Percentiles rank a stretch among this genome's conserved stretches.
These are phyloP conservation scores for Skeletonema tropicum DNA, from an alignment of 108 stramenopile genomes.

Conservation along the genomic window DNA sequence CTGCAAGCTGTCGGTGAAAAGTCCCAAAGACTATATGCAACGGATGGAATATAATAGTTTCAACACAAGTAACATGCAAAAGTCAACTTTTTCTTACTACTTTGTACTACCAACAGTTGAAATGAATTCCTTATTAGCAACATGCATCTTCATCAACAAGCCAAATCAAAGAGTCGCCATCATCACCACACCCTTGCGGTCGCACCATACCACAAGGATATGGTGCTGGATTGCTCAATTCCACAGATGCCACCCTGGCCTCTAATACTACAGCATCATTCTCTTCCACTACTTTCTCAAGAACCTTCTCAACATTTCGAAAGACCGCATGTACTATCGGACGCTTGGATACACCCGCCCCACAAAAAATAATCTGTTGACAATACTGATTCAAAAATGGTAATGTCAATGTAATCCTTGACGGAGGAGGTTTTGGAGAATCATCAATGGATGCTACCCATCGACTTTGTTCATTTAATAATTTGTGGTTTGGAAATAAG, in stretches of 20 bases:
- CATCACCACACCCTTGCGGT: conserved; percentile 36
- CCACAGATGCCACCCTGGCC: conserved; percentile 17
- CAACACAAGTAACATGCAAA: too few species aligned
- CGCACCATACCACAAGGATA: conserved; percentile 80
- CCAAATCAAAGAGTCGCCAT: conserved; percentile 64
- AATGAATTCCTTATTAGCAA: too few species aligned
- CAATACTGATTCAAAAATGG: conserved; percentile 75
- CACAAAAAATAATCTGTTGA: conserved; percentile 78
- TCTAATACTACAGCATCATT: background rate
- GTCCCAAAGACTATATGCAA: background rate
- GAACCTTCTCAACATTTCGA: conserved; percentile 2
- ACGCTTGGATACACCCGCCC: conserved; percentile 73
- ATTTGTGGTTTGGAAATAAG: conserved; percentile 89
- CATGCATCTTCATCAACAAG: conserved; percentile 78
- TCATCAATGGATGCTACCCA: conserved; percentile 88
- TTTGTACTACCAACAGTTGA: too few species aligned
- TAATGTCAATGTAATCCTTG: conserved; percentile 92
- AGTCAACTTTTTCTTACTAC: too few species aligned
- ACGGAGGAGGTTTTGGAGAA: conserved; percentile 95
- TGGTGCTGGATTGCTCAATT: conserved; percentile 57
- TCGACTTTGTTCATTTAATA: conserved; percentile 63
- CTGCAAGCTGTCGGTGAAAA: conserved; percentile 11
- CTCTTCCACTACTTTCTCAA: background rate
- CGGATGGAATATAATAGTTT: background rate
- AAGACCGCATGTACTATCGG: conserved; percentile 68